These are phyloP conservation scores for Veloboletus limbatus DNA, from an alignment of 1,284 basidiomycete genomes.

Conservation along the genomic window DNA sequence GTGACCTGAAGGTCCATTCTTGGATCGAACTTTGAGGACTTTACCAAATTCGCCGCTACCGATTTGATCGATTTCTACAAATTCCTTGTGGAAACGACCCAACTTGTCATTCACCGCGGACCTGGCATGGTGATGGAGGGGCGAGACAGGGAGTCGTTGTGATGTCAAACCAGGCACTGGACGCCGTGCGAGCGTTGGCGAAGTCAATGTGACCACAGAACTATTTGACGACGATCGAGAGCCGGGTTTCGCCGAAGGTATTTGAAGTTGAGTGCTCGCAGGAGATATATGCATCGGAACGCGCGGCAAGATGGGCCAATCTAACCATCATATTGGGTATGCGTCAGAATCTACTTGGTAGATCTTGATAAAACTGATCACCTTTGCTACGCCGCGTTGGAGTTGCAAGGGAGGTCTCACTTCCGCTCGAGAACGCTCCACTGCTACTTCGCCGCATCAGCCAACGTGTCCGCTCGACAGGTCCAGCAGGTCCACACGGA, in stretches of 20 bases:
- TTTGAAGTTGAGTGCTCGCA: slow-evolving; percentile 39
- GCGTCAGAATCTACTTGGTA: slow-evolving; percentile 13
- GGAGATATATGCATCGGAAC: slow-evolving; percentile 36
- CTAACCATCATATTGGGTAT: slow-evolving; percentile 32
- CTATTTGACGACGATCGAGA: slow-evolving; percentile 56
- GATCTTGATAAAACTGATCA: slow-evolving; percentile 36
- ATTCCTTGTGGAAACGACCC: slow-evolving; percentile 74
- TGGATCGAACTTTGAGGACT: slow-evolving; percentile 85
- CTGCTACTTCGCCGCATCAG: slow-evolving; percentile 73
- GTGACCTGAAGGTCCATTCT: slow-evolving; percentile 47
- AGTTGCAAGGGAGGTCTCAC: slow-evolving; percentile 62
- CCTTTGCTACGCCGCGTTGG: slow-evolving; percentile 51
- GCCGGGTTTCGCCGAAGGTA: slow-evolving; percentile 46
- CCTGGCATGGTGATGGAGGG: slow-evolving; percentile 14
- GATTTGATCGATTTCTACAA: slow-evolving; percentile 78
- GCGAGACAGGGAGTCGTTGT: slow-evolving; percentile 15
- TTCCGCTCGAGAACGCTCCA: slow-evolving; percentile 71
- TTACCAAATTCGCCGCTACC: slow-evolving; percentile 95
- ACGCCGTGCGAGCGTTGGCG: slow-evolving; percentile 32
- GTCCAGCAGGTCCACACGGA: slow-evolving; percentile 33
- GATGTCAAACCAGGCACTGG: slow-evolving; percentile 23
- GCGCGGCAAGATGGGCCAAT: slow-evolving; percentile 49
- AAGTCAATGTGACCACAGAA: slow-evolving; percentile 40
- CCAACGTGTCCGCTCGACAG: slow-evolving; percentile 50
- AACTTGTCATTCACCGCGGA: slow-evolving; percentile 30